Base-by-base conservation (phyloP, 1,139 yeast genomes). In the Taphrina populina region DNA sequence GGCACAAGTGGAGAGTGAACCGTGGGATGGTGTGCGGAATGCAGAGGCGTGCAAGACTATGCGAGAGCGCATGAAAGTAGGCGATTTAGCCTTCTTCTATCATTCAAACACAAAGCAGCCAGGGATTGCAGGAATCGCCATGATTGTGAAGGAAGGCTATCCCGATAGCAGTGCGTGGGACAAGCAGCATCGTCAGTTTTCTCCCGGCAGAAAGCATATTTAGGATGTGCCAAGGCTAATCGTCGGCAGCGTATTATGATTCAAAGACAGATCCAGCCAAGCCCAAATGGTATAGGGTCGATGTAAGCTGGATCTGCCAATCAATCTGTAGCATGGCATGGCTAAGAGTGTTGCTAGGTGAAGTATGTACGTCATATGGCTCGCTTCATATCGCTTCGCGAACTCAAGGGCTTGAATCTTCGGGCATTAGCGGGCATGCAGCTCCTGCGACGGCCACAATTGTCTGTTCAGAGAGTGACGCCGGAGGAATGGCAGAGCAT, bases 21-120 rank as follows among this genome's bases (percentile, higher is more conserved):
- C 76, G 17, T 78, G 82, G 82, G 79, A 77, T 58, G 82, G 83
- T 1, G 82, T 78, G 4, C 69, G 83, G 47, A 79, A 78, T 64
- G 73, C 74, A 58, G 82, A 78, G 64, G 82, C 82, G 1, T 69
- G 75, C 58, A 79, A 77, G 60, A 72, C 73, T 58, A 71, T 78
- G 74, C 62, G 57, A 19, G 36, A 71, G 23, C 67, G 69, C 45
- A 78, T 78, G 82, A 60, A 65, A 17, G 60, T 62, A 35, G 76
- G 73, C 11, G 82, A 78, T 56, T 51, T 70, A 6, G 74, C 76
- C 17, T 67, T 78, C 7, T 78, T 78, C 58, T 78, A 78, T 60
- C 80, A 79, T 59, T 77, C 81, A 10, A 78, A 78, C 62, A 74
- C 81, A 58, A 71, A 73, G 27, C 64, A 61, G 1, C 82, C 82